A percentile compares a stretch with the other conserved stretches of the same genome.
phyloP scores from a whole-genome alignment of 495 filamentous ascomycete species.

The Glutinoglossum americanum region DNA sequence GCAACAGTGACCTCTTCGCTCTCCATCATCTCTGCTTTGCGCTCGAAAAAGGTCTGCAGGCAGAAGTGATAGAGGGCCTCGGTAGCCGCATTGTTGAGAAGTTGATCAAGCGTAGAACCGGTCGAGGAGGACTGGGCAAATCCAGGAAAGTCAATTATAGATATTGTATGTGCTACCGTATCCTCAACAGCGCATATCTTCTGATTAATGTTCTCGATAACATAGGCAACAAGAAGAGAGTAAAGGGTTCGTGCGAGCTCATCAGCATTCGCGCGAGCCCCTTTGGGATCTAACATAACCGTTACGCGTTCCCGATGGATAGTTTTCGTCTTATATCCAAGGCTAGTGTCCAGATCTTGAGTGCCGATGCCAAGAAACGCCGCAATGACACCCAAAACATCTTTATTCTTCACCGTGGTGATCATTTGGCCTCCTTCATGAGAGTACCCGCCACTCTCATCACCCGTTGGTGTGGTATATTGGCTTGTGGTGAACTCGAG shows the following conservation, averaged over 20 bases:
- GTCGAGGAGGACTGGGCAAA: slow-evolving; percentile 71
- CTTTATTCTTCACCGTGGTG: slow-evolving; percentile 82
- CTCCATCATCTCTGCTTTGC: slow-evolving; percentile 74
- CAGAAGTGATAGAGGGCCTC: slow-evolving; percentile 85
- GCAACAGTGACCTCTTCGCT: slow-evolving; percentile 77
- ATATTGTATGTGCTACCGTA: slow-evolving; percentile 75
- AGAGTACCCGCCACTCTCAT: slow-evolving; percentile 89
- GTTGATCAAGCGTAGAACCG: slow-evolving; percentile 69
- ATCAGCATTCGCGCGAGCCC: slow-evolving; percentile 77
- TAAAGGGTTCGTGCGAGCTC: slow-evolving; percentile 86
- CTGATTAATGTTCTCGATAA: slow-evolving; percentile 85
- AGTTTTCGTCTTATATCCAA: slow-evolving; percentile 90
- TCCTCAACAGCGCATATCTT: slow-evolving; percentile 74
- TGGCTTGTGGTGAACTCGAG: slow-evolving; percentile 71
- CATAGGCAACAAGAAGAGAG: slow-evolving; percentile 81
- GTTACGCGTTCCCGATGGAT: slow-evolving; percentile 88
- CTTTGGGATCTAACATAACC: slow-evolving; percentile 84
- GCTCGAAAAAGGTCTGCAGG: slow-evolving; percentile 87
- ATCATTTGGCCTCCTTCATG: slow-evolving; percentile 77
- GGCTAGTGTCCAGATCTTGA: slow-evolving; percentile 60
- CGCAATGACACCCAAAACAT: slow-evolving; percentile 64
- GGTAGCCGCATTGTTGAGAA: slow-evolving; percentile 82
- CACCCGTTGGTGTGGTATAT: slow-evolving; percentile 51
- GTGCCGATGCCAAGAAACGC: slow-evolving; percentile 74
- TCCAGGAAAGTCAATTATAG: slow-evolving; percentile 88